Evolutionary conservation across 2,329 filamentous ascomycete species (phyloP).

Genomic region (Cadophora malorum): DNA sequence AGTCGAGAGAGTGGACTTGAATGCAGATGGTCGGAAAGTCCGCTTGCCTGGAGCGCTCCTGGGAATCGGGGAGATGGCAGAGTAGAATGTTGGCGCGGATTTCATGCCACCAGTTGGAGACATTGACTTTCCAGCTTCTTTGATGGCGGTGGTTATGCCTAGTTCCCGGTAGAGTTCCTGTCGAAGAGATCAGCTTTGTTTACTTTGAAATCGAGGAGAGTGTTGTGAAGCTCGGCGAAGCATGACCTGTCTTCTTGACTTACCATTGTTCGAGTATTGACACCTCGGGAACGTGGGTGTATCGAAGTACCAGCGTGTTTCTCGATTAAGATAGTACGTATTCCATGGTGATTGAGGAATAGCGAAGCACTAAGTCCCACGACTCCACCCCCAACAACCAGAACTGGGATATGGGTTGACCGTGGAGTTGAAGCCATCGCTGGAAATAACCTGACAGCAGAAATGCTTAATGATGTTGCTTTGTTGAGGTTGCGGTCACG

Average conservation of each 20-base stretch:
- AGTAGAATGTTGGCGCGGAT: slow-evolving; percentile 28
- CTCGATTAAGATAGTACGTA: slow-evolving; percentile 48
- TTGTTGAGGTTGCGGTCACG: not conserved
- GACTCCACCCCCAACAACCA: slow-evolving; percentile 50
- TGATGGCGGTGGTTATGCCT: slow-evolving; percentile 39
- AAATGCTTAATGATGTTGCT: not conserved
- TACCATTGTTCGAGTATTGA: slow-evolving; percentile 48
- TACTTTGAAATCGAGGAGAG: no score
- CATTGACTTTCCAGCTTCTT: slow-evolving; percentile 35
- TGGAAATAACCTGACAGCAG: no score
- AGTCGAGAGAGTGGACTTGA: slow-evolving; percentile 1
- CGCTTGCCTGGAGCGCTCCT: not conserved
- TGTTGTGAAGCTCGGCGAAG: no score
- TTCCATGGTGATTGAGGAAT: slow-evolving; percentile 44
- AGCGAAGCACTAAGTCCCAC: slow-evolving; percentile 50
- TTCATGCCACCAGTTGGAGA: slow-evolving; percentile 36
- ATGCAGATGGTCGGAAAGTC: not conserved
- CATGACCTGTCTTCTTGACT: no score
- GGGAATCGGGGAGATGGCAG: slow-evolving; percentile 31
- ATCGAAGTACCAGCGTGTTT: slow-evolving; percentile 46
- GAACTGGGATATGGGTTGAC: slow-evolving; percentile 1
- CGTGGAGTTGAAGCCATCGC: not conserved
- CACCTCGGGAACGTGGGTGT: slow-evolving; percentile 49
- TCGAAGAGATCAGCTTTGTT: not conserved
- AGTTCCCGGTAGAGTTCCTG: slow-evolving; percentile 46